A percentile compares a stretch with the other conserved stretches of the same genome.
These are phyloP conservation scores for Microbotryomycetes sp. DNA, from an alignment of 1,284 basidiomycete species.

Conservation along the genomic window DNA sequence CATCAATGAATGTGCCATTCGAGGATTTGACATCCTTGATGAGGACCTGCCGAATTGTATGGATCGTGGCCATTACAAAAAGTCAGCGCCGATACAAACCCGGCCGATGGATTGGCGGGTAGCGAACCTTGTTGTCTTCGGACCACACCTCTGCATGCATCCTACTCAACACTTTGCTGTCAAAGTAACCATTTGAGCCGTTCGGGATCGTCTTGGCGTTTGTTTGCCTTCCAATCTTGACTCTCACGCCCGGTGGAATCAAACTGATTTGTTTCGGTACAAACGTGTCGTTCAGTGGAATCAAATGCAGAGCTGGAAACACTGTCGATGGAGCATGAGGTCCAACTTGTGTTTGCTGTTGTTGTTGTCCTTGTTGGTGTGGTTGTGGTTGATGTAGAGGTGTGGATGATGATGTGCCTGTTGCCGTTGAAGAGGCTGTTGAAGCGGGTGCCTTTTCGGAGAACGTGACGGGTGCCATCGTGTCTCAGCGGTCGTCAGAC, in stretches of 20 bases:
- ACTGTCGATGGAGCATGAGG: neutral
- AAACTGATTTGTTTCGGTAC: constrained; percentile 92
- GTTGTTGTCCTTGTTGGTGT: neutral
- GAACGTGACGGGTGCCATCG: neutral
- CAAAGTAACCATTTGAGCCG: constrained; percentile 93
- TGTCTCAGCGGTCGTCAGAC: too few relatives aligned
- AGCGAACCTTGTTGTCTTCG: constrained; percentile 69
- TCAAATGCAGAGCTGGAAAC: constrained; percentile 65
- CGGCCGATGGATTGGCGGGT: neutral
- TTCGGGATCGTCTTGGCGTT: constrained; percentile 93
- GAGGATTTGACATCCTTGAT: constrained; percentile 98
- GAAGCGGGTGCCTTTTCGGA: neutral
- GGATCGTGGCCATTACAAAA: neutral
- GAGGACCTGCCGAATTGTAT: constrained; percentile 73
- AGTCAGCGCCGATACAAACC: neutral
- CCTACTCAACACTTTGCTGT: constrained; percentile 89
- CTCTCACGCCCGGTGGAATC: constrained; percentile 56
- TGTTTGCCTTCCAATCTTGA: constrained; percentile 96
- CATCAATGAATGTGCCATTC: constrained; percentile 97
- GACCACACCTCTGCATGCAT: constrained; percentile 99
- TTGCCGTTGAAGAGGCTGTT: neutral
- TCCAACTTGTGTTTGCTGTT: neutral
- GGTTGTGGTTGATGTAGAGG: neutral
- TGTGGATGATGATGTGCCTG: neutral
- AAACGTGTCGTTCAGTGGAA: constrained; percentile 94